phyloP scores from a whole-genome alignment of 768 basidiomycete genomes.

The Termitomyces sp. region DNA sequence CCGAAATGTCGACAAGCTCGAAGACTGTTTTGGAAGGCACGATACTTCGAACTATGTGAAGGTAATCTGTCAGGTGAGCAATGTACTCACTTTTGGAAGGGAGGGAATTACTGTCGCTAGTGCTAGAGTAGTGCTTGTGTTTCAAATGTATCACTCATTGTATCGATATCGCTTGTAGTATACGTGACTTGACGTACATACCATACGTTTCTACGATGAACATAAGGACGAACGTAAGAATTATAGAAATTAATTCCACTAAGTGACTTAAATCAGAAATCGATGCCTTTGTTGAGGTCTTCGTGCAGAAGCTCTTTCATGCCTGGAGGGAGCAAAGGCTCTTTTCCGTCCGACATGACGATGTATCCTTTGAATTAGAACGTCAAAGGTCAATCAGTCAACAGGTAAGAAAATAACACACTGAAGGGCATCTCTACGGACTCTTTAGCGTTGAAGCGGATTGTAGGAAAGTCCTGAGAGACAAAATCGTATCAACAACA shows the following conservation, averaged over 20 bases:
- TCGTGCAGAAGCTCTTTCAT: conserved; percentile 86
- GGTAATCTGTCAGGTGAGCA: no score
- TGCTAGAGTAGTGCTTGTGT: no score
- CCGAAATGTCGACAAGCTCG: no score
- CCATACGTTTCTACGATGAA: no score
- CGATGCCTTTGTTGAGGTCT: conserved; percentile 85
- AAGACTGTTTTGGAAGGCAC: not conserved
- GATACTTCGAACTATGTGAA: not conserved
- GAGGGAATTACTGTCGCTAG: no score
- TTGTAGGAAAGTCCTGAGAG: conserved; percentile 81
- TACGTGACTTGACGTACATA: no score
- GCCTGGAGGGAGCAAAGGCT: conserved; percentile 82
- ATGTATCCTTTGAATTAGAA: conserved; percentile 41
- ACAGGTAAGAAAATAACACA: conserved; percentile 33
- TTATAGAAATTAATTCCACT: not conserved
- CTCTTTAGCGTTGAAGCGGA: conserved; percentile 81
- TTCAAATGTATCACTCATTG: no score
- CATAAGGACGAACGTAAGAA: no score
- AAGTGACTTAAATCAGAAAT: conserved; percentile 42
- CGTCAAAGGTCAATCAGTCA: not conserved
- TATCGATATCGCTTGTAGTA: no score
- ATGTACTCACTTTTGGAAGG: no score
- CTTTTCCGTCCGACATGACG: conserved; percentile 31
- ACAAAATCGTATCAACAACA: not conserved
- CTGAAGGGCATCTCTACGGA: conserved; percentile 99